A percentile compares a stretch with the other conserved stretches of the same genome.
phyloP scores from a whole-genome alignment of 306 rosid genomes.

The Sindora glabra region DNA sequence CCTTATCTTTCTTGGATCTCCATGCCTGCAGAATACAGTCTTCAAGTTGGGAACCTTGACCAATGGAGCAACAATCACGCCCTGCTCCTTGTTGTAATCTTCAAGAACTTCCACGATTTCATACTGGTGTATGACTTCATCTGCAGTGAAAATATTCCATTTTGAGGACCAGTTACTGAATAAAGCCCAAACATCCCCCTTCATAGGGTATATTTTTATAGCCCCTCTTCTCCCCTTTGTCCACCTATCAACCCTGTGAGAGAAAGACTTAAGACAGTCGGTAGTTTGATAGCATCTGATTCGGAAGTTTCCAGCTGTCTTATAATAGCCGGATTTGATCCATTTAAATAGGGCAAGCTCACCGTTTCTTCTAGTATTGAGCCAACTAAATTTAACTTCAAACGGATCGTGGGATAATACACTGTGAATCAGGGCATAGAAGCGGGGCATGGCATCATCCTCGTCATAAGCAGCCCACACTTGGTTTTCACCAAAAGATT shows the following conservation, averaged over 20 bases:
- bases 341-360: conserved; percentile 69
- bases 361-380: conserved; percentile 55
- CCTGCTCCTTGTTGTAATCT: conserved; percentile 54
- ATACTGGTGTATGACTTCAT: conserved; percentile 60
- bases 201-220: conserved; percentile 62
- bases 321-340: conserved; percentile 62
- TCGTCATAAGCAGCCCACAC: conserved; percentile 86
- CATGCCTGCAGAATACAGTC: conserved; percentile 53
- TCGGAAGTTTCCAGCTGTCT: conserved; percentile 66
- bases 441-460: conserved; percentile 96
- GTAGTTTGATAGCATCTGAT: conserved; percentile 39
- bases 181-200: conserved; percentile 84
- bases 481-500: conserved; percentile 61
- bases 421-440: conserved; percentile 61
- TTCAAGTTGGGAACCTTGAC: conserved; percentile 66
- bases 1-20: conserved; percentile 27
- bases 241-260: conserved; percentile 70
- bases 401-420: conserved; percentile 63
- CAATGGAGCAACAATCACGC: conserved; percentile 54
- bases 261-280: conserved; percentile 61
- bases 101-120: conserved; percentile 81
- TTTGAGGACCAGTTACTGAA: conserved; percentile 79
- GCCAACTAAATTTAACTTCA: conserved; percentile 67
- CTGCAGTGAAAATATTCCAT: conserved; percentile 60
- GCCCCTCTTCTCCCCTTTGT: conserved; percentile 56